Percentiles rank a stretch among this genome's conserved stretches.
Conservation (phyloP, 2,329 filamentous ascomycete genomes). For the Alternaria angustiovoidea region DNA sequence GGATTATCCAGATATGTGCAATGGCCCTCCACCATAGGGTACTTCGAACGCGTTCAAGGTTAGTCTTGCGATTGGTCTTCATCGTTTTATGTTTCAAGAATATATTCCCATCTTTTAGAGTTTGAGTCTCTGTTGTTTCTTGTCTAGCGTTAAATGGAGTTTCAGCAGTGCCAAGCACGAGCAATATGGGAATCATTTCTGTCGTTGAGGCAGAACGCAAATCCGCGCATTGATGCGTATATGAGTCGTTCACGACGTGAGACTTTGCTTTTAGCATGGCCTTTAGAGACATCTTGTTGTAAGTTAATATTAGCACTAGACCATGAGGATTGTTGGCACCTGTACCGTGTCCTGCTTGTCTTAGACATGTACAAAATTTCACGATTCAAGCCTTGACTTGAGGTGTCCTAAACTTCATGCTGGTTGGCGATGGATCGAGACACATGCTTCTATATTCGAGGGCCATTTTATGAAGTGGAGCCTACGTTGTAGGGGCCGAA, state of each 20-base stretch:
- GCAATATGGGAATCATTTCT: background rate
- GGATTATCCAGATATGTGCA: background rate
- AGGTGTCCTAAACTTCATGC: too few relatives aligned
- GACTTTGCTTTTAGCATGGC: too few relatives aligned
- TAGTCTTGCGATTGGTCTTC: background rate
- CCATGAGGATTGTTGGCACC: too few relatives aligned
- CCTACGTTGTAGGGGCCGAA: too few relatives aligned
- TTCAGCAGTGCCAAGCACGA: background rate
- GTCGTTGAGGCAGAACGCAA: background rate
- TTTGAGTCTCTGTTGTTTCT: background rate
- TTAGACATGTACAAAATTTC: too few relatives aligned
- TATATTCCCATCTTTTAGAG: background rate
- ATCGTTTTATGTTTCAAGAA: background rate
- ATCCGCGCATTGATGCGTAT: background rate
- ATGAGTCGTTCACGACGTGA: background rate
- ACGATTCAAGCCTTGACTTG: too few relatives aligned
- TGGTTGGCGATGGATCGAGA: too few relatives aligned
- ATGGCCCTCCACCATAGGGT: background rate
- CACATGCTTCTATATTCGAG: too few relatives aligned
- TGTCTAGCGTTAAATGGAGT: background rate
- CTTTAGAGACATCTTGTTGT: too few relatives aligned
- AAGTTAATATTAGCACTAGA: too few relatives aligned
- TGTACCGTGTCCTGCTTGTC: too few relatives aligned
- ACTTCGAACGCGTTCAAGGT: background rate
- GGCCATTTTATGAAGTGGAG: too few relatives aligned